Evolutionary conservation across 768 basidiomycete species (phyloP), one percentile per base, ranked within the genome.

Genomic region (Baorangia bicolor): DNA sequence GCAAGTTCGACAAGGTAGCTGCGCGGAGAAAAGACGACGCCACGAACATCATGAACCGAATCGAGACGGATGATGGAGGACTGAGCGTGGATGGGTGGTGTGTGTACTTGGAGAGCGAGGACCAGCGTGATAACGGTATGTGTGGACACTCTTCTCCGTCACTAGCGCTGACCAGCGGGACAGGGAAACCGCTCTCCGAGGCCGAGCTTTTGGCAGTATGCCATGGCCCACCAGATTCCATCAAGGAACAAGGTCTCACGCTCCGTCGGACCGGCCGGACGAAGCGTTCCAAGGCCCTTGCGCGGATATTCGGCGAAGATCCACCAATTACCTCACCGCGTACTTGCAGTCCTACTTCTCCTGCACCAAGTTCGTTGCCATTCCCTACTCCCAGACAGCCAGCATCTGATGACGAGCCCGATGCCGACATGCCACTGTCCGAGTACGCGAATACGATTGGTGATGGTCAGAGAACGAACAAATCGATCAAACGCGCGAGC

Each of bases 81-180:
- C 75, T 96, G 14, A 83, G 81, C 50, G 86, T 97, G 2, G 92
- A 94, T 61, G 93, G 94, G 2, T 97, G 93, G 92, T 90, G 85
- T 28, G 87, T 93, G 0, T 96, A 83, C 69, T 74, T 90, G 23
- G 88, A 90, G 67, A 81, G 77, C 5, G 73, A 74, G 5, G 68
- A 84, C 30, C 66, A 84, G 23, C 80, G 80, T 55, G 80, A 78
- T 10, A 72, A 74, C 58, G 80, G 84, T 86, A 62, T 57, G 82
- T 73, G 9, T 41, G 13, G 0, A 0, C 0, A 43, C 56, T 30
- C 21, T 30, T 39, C 25, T 41, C 33, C 14, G 0, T 37, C 30
- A 9, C 20, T 18, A 6, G 14, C 21, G 8, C 40, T 55, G 10
- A 61, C 43, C 3, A 13, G 0, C 2, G 2, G 18, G 20, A 41